These are phyloP conservation scores for Paramecium primaurelia DNA, from an alignment of 73 alveolate species.

Conservation along the genomic window DNA sequence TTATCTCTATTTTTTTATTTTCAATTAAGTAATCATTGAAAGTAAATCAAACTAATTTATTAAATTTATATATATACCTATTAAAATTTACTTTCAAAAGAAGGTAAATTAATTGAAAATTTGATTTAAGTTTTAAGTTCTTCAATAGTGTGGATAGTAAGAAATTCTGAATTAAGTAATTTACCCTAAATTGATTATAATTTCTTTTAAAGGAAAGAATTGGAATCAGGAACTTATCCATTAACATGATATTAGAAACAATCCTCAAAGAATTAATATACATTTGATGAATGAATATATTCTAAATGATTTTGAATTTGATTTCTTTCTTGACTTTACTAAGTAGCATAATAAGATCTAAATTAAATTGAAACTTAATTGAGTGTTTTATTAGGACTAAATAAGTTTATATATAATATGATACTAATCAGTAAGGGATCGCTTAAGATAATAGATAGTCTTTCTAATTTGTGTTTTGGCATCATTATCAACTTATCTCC, in stretches of 20 bases:
- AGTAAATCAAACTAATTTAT: neutral
- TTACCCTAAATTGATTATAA: neutral
- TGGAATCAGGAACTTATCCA: neutral
- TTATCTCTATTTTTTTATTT: neutral
- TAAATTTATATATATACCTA: neutral
- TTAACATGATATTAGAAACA: neutral
- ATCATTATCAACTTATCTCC: conserved; percentile 10
- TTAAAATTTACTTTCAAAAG: neutral
- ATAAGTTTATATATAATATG: neutral
- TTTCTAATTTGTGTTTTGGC: neutral
- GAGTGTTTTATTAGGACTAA: neutral
- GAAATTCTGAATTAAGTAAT: neutral
- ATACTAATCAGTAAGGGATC: neutral
- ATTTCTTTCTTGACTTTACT: neutral
- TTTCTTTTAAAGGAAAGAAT: neutral
- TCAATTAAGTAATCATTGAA: neutral
- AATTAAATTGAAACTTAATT: neutral
- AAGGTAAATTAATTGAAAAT: neutral
- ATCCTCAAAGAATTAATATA: neutral
- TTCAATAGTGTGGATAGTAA: neutral
- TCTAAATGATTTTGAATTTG: neutral
- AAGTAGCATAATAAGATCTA: neutral
- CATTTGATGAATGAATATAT: neutral
- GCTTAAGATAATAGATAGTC: neutral
- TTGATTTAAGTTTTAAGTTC: neutral